A percentile compares a stretch with the other conserved stretches of the same genome.
Evolutionary conservation across 2,329 filamentous ascomycete genomes (phyloP).

Genomic region (Hypoxylon sp.): DNA sequence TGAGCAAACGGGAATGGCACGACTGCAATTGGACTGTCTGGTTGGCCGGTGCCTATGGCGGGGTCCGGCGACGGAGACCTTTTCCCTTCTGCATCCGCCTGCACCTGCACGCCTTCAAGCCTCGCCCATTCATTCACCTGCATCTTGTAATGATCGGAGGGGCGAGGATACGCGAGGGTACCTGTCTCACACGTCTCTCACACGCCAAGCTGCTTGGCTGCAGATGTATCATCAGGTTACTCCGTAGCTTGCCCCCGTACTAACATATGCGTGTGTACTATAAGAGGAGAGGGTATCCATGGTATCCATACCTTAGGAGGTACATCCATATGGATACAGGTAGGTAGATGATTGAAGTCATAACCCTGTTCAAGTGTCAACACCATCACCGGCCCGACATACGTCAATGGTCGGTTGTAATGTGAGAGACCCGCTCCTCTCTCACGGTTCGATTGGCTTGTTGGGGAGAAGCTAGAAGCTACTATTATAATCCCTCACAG

Average conservation of each 20-base stretch:
- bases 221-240: slow-evolving; percentile 26
- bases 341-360: not conserved
- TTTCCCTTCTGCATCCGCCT: not conserved
- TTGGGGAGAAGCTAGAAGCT: slow-evolving; percentile 21
- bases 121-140: not conserved
- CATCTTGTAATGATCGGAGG: slow-evolving; percentile 20
- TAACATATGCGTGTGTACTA: not conserved
- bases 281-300: not conserved
- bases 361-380: not conserved
- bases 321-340: too few relatives aligned
- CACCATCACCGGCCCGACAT: slow-evolving; percentile 29
- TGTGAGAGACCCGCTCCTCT: not conserved
- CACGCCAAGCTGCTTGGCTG: slow-evolving; percentile 35
- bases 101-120: not conserved
- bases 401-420: slow-evolving; percentile 12
- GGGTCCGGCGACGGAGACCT: slow-evolving; percentile 43
- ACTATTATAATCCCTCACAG: slow-evolving; percentile 9
- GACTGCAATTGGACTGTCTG: slow-evolving; percentile 32
- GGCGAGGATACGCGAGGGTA: slow-evolving; percentile 22
- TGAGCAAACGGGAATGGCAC: slow-evolving; percentile 39
- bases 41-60: slow-evolving; percentile 16
- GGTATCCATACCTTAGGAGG: not conserved
- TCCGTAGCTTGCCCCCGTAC: slow-evolving; percentile 12
- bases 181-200: slow-evolving; percentile 8
- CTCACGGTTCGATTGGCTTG: slow-evolving; percentile 7